Evolutionary conservation across 1,284 basidiomycete species (phyloP).

Genomic region (Pterulicium gracile): DNA sequence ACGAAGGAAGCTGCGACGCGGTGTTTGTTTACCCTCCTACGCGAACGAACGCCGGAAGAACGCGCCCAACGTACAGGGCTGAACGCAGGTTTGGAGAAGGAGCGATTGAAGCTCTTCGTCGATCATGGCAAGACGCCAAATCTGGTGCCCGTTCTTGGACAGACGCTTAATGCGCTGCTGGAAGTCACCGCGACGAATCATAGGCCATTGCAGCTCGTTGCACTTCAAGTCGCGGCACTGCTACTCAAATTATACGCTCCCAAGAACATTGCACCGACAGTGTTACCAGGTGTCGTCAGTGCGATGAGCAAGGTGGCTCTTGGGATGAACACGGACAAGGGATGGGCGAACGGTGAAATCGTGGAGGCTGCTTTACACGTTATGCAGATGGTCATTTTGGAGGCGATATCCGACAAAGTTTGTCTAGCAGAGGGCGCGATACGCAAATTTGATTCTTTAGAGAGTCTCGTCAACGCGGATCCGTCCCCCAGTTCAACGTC

Average conservation of each 20-base stretch:
- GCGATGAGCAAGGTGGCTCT: conserved; percentile 59
- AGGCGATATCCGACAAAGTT: conserved; percentile 51
- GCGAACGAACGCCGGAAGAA: conserved; percentile 31
- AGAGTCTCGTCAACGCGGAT: conserved; percentile 38
- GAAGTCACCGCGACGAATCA: conserved; percentile 42
- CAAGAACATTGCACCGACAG: conserved; percentile 50
- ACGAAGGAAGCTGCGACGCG: conserved; percentile 56
- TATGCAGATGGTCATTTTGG: conserved; percentile 44
- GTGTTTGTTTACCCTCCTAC: conserved; percentile 49
- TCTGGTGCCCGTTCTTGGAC: conserved; percentile 74
- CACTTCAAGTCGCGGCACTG: conserved; percentile 47
- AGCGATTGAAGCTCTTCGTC: conserved; percentile 33
- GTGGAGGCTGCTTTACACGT: conserved; percentile 49
- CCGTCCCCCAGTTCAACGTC: conserved; percentile 8
- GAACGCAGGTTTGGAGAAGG: conserved; percentile 16
- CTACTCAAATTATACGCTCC: conserved; percentile 56
- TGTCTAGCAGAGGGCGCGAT: conserved; percentile 55
- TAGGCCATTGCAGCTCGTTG: conserved; percentile 48
- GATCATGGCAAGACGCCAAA: conserved; percentile 32
- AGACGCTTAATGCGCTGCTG: conserved; percentile 69
- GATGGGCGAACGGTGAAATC: conserved; percentile 55
- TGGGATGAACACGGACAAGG: conserved; percentile 38
- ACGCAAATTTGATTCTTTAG: conserved; percentile 41
- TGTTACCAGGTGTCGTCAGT: conserved; percentile 78
- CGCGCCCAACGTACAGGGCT: conserved; percentile 17